A percentile compares a stretch with the other conserved stretches of the same genome.
Evolutionary conservation across 208 protist species (phyloP).

Genomic region (Phytomonas serpens): DNA sequence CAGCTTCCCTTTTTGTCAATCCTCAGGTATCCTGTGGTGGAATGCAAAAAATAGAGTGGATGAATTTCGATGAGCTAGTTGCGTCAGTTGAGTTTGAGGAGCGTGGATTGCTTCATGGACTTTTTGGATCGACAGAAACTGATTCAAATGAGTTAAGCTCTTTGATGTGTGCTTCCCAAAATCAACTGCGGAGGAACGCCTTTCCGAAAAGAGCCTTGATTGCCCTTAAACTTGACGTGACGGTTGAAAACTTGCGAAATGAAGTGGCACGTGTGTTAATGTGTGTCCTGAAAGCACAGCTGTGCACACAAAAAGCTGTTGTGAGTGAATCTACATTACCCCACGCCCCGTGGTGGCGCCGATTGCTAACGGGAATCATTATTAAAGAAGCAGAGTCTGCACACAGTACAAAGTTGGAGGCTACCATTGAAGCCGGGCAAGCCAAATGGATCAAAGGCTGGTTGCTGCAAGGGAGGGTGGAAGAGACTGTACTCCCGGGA

Average conservation of each 20-base stretch:
- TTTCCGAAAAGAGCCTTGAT: background rate
- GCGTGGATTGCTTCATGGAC: background rate
- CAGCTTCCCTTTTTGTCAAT: background rate
- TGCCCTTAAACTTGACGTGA: conserved; percentile 10
- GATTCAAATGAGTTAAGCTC: background rate
- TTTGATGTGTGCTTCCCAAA: background rate
- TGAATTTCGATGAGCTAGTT: background rate
- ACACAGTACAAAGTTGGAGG: background rate
- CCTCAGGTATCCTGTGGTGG: background rate
- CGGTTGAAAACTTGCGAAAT: background rate
- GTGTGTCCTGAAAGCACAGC: background rate
- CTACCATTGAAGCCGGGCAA: conserved; percentile 36
- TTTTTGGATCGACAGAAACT: background rate
- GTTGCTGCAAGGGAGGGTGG: conserved; percentile 33
- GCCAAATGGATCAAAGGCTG: conserved; percentile 65
- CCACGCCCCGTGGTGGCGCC: background rate
- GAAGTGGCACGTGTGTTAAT: background rate
- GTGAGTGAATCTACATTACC: conserved; percentile 6
- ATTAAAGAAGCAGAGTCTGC: background rate
- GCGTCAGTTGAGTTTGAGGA: background rate
- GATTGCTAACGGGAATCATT: background rate
- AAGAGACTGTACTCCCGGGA: background rate
- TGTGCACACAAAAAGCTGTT: background rate
- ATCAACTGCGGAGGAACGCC: background rate
- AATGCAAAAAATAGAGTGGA: background rate